These are phyloP conservation scores for Ustilago bromivora DNA, from an alignment of 1,284 basidiomycete species.

Conservation along the genomic window DNA sequence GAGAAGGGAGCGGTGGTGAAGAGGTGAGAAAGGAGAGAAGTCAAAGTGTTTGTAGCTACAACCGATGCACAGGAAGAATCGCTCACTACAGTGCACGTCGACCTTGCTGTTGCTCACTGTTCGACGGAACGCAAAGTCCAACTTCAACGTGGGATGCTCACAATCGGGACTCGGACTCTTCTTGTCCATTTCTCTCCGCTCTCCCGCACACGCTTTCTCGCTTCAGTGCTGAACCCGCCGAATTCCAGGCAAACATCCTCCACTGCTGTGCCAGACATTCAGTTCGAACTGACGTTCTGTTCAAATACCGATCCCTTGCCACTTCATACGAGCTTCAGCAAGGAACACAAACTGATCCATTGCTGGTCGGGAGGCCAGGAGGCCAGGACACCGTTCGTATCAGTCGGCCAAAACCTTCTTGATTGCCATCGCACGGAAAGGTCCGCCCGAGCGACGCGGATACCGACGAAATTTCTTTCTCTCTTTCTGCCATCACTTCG, in stretches of 20 bases:
- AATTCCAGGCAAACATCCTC: not conserved
- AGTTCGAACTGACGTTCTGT: too few species aligned
- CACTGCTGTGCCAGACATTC: too few species aligned
- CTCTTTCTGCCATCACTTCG: not conserved
- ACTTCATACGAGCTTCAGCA: too few species aligned
- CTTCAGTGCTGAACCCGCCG: not conserved
- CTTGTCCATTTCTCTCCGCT: constrained; percentile 3
- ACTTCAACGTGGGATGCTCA: constrained; percentile 1
- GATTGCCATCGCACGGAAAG: not conserved
- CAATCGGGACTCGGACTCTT: not conserved
- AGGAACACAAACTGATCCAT: too few species aligned
- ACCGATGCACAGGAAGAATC: not conserved
- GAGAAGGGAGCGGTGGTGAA: constrained; percentile 17
- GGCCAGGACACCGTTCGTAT: too few species aligned
- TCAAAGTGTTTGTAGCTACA: not conserved
- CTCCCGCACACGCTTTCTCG: not conserved
- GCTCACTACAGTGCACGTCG: not conserved
- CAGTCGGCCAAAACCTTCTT: constrained; percentile 3
- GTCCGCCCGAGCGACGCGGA: constrained; percentile 17
- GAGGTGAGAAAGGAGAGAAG: constrained; percentile 5
- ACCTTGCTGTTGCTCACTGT: constrained; percentile 1
- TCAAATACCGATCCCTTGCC: too few species aligned
- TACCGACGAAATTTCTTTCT: constrained; percentile 6
- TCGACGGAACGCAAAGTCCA: constrained; percentile 8
- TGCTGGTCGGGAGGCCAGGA: too few species aligned